phyloP scores from a whole-genome alignment of 129 eudicot species.

The Arctium lappa region DNA sequence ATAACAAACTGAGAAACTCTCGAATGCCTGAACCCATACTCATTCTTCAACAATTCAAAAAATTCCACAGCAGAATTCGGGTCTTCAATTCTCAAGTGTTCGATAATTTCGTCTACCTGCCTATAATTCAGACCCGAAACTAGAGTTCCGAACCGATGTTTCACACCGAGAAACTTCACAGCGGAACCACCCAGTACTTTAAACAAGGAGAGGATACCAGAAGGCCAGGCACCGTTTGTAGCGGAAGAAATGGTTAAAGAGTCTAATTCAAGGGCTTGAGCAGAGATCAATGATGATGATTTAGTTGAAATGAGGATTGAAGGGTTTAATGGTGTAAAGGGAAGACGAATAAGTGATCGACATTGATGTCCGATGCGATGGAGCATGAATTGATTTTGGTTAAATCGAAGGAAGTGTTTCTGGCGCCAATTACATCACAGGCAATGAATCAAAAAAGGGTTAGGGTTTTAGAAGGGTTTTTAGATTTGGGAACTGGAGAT shows the following conservation, averaged over 20 bases:
- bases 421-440: slow-evolving; percentile 18
- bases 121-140: slow-evolving; percentile 24
- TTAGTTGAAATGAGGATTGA: slow-evolving; percentile 29
- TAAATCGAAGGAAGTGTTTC: neutral
- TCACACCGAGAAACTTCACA: slow-evolving; percentile 16
- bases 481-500: neutral
- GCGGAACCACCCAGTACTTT: slow-evolving; percentile 15
- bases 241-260: neutral
- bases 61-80: slow-evolving; percentile 48
- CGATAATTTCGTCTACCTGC: slow-evolving; percentile 44
- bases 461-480: slow-evolving; percentile 33
- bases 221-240: slow-evolving; percentile 4
- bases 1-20: slow-evolving; percentile 35
- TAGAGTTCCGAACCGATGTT: slow-evolving; percentile 20
- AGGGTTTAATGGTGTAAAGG: slow-evolving; percentile 14
- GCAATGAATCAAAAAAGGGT: neutral
- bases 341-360: slow-evolving; percentile 18
- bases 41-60: slow-evolving; percentile 50
- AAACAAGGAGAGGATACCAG: neutral
- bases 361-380: slow-evolving; percentile 27
- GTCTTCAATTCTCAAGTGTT: slow-evolving; percentile 13
- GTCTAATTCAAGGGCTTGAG: slow-evolving; percentile 16
- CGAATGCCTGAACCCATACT: slow-evolving; percentile 53
- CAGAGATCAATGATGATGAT: slow-evolving; percentile 30
- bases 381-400: slow-evolving; percentile 39